A percentile compares a stretch with the other conserved stretches of the same genome.
Conservation (phyloP, 768 basidiomycete species). For the Phylloporus sp. region DNA sequence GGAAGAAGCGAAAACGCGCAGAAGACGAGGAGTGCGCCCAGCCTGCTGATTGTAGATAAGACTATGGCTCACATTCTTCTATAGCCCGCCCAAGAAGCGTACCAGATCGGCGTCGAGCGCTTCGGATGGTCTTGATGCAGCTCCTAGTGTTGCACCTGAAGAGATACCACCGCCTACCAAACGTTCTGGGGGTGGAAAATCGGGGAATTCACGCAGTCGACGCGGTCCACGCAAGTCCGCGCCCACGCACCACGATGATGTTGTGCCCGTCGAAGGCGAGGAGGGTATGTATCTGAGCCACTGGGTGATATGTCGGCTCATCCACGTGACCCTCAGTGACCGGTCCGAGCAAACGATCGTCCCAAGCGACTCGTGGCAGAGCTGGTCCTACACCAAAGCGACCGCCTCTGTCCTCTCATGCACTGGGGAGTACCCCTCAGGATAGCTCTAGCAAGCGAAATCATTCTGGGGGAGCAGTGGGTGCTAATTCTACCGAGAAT, state of each 20-base stretch:
- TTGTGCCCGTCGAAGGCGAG: constrained; percentile 47
- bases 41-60: background rate
- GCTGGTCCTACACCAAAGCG: constrained; percentile 29
- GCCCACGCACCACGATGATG: constrained; percentile 21
- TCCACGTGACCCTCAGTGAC: constrained; percentile 39
- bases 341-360: constrained; percentile 33
- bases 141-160: constrained; percentile 36
- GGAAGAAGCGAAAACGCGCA: constrained; percentile 71
- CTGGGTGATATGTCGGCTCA: constrained; percentile 18
- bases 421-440: constrained; percentile 31
- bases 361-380: constrained; percentile 40
- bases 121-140: constrained; percentile 52
- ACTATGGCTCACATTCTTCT: constrained; percentile 10
- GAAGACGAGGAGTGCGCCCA: constrained; percentile 67
- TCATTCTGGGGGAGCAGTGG: constrained; percentile 36
- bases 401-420: constrained; percentile 29
- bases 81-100: constrained; percentile 60
- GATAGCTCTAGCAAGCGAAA: constrained; percentile 51
- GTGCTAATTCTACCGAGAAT: constrained; percentile 41
- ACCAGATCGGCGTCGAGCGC: constrained; percentile 71
- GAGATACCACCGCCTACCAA: constrained; percentile 39
- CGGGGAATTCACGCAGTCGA: constrained; percentile 28
- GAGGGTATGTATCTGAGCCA: constrained; percentile 48
- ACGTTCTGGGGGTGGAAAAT: constrained; percentile 24
- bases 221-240: constrained; percentile 28